phyloP scores from a whole-genome alignment of 2,329 filamentous ascomycete species.

The Colletotrichum acutatum region DNA sequence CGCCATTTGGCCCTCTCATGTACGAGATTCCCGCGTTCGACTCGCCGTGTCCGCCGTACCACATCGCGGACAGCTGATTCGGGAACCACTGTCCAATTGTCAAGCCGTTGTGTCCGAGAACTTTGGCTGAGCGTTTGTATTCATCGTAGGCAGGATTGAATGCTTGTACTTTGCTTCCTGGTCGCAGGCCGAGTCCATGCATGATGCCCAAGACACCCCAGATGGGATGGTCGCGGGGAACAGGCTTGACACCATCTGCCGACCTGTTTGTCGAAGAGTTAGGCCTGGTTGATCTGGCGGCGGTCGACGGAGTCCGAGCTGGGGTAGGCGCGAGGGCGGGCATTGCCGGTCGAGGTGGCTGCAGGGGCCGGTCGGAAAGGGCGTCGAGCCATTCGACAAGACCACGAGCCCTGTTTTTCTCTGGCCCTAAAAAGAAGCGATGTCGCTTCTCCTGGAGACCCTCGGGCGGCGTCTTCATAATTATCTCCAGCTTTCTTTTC shows the following conservation, averaged over 20 bases:
- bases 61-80: constrained; percentile 58
- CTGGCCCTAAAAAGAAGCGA: not conserved
- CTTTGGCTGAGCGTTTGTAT: constrained; percentile 17
- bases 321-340: not conserved
- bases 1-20: constrained; percentile 47
- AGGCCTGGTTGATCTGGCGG: too few species aligned
- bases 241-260: not conserved
- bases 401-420: not conserved
- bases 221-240: constrained; percentile 39
- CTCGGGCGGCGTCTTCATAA: not conserved
- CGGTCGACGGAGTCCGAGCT: not conserved
- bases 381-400: not conserved
- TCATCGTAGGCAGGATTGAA: constrained; percentile 34
- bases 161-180: constrained; percentile 11
- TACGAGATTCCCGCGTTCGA: constrained; percentile 63
- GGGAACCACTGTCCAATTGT: constrained; percentile 63
- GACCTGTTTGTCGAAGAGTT: not conserved
- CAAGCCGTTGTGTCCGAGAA: constrained; percentile 47
- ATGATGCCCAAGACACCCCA: constrained; percentile 45
- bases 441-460: too few species aligned
- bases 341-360: not conserved
- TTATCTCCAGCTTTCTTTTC: not conserved
- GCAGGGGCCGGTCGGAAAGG: not conserved
- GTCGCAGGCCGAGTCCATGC: constrained; percentile 39
- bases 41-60: constrained; percentile 64